Evolutionary conservation across 257 asterid genomes (phyloP).

Genomic region (Nicotiana sylvestris): DNA sequence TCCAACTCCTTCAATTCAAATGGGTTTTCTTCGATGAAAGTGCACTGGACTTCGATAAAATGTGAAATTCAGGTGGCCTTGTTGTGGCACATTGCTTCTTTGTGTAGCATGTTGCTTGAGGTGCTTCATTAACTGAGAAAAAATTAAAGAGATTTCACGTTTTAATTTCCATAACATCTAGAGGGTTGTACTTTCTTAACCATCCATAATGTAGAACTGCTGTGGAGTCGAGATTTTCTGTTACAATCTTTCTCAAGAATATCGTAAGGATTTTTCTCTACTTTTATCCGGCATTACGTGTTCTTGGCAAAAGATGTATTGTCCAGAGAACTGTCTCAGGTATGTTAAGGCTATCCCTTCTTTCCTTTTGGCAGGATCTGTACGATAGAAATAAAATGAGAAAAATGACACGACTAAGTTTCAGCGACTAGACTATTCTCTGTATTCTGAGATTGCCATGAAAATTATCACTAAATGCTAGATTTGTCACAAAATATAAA

Average conservation of each 20-base stretch:
- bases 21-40: conserved; percentile 32
- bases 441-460: too few species aligned
- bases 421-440: too few species aligned
- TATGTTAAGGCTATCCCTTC: too few species aligned
- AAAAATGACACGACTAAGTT: too few species aligned
- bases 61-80: conserved; percentile 26
- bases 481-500: too few species aligned
- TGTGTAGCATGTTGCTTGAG: conserved; percentile 23
- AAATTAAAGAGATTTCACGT: conserved; percentile 34
- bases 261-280: too few species aligned
- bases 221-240: conserved; percentile 34
- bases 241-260: neutral
- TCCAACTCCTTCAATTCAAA: conserved; percentile 27
- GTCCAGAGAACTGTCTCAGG: too few species aligned
- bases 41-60: conserved; percentile 34
- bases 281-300: too few species aligned
- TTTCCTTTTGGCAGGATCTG: too few species aligned
- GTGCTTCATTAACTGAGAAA: conserved; percentile 38
- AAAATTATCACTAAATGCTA: too few species aligned
- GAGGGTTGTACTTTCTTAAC: conserved; percentile 31
- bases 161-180: conserved; percentile 31
- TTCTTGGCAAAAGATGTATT: too few species aligned
- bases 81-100: conserved; percentile 3
- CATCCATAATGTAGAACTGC: conserved; percentile 30
- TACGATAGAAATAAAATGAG: too few species aligned